A percentile compares a stretch with the other conserved stretches of the same genome.
These are phyloP conservation scores for Dimargaris cristalligena DNA, from an alignment of 192 early-diverging fungal genomes.

Conservation along the genomic window DNA sequence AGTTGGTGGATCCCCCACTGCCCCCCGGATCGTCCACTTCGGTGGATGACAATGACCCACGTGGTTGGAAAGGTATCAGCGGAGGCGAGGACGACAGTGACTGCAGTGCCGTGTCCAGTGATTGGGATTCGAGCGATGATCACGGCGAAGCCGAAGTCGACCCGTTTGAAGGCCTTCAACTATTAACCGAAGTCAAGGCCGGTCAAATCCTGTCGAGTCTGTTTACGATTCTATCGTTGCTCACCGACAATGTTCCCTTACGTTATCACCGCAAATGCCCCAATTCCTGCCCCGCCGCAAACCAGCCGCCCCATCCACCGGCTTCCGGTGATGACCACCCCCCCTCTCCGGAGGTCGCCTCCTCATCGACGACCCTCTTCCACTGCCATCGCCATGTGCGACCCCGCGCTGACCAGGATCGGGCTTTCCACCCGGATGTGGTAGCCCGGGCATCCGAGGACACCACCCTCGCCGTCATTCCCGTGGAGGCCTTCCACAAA, in stretches of 20 bases:
- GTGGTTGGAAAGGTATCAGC: conserved; percentile 17
- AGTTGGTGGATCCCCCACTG: neutral
- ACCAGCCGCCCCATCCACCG: too few species aligned
- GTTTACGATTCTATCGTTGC: conserved; percentile 80
- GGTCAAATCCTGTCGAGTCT: conserved; percentile 85
- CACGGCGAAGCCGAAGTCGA: conserved; percentile 18
- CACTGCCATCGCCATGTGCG: conserved; percentile 11
- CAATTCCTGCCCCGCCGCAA: neutral
- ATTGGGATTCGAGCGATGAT: neutral
- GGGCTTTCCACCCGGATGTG: conserved; percentile 52
- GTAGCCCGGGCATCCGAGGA: conserved; percentile 69
- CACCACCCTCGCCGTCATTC: conserved; percentile 86
- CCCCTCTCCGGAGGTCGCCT: neutral
- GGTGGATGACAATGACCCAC: neutral
- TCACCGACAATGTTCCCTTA: conserved; percentile 58
- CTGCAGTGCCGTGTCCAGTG: neutral
- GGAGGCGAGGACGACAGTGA: conserved; percentile 13
- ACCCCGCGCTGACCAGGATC: neutral
- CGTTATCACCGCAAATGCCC: conserved; percentile 16
- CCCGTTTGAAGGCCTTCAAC: conserved; percentile 33
- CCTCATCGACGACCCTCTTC: conserved; percentile 3
- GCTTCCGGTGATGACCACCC: too few species aligned
- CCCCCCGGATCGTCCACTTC: neutral
- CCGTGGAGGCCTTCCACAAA: conserved; percentile 78
- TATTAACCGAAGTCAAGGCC: conserved; percentile 75